Percentiles rank a stretch among this genome's conserved stretches.
These are phyloP conservation scores for Botrytis galanthina DNA, from an alignment of 2,329 filamentous ascomycete genomes.

Conservation along the genomic window DNA sequence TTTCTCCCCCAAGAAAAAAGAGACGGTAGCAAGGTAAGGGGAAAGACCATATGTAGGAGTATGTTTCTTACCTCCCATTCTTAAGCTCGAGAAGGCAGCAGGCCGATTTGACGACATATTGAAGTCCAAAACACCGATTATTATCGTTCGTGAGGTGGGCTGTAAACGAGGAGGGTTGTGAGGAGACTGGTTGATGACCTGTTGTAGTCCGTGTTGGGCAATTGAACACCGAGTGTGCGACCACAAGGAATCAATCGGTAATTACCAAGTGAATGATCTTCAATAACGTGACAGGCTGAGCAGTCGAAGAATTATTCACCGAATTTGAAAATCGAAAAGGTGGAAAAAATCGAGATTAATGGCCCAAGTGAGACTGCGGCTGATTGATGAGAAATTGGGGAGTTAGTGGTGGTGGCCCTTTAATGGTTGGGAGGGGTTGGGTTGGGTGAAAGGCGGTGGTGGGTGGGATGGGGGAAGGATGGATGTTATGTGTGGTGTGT, in stretches of 20 bases:
- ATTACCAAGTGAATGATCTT: slow-evolving; percentile 24
- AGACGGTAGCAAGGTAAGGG: background rate
- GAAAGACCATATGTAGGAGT: slow-evolving; percentile 23
- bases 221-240: slow-evolving; percentile 34
- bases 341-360: slow-evolving; percentile 10
- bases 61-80: slow-evolving; percentile 83
- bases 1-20: background rate
- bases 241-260: slow-evolving; percentile 27
- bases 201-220: slow-evolving; percentile 56
- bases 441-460: slow-evolving; percentile 20
- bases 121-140: slow-evolving; percentile 36
- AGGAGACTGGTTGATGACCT: slow-evolving; percentile 41
- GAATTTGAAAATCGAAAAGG: background rate
- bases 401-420: slow-evolving; percentile 18
- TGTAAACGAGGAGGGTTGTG: slow-evolving; percentile 47
- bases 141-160: slow-evolving; percentile 44
- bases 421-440: slow-evolving; percentile 21
- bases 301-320: slow-evolving; percentile 27
- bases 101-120: slow-evolving; percentile 88
- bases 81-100: slow-evolving; percentile 81
- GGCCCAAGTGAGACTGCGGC: slow-evolving; percentile 22
- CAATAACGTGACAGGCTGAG: slow-evolving; percentile 33
- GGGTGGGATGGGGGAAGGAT: slow-evolving; percentile 15
- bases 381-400: slow-evolving; percentile 21
- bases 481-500: slow-evolving; percentile 4